Conservation (phyloP, 2,329 filamentous ascomycete genomes). For the Pochonia chlamydosporia region DNA sequence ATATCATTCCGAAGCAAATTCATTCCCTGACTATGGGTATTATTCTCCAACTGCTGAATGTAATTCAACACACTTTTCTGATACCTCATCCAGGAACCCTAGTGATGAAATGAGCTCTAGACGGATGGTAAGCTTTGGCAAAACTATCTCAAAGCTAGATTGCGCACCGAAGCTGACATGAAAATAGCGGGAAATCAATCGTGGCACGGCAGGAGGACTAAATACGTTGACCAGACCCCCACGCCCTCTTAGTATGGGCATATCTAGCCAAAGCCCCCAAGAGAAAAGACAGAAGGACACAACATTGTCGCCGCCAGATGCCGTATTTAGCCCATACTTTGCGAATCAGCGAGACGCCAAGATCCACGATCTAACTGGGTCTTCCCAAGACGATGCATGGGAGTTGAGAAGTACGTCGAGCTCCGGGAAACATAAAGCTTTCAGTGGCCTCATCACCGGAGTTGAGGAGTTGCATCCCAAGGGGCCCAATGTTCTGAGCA, state of each 20-base stretch:
- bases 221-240: constrained; percentile 7
- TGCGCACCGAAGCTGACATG: background rate
- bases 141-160: no score
- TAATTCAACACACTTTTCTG: constrained; percentile 9
- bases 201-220: constrained; percentile 4
- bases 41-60: no score
- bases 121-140: constrained; percentile 19
- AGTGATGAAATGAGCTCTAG: constrained; percentile 14
- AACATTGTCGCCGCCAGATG: background rate
- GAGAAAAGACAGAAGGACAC: constrained; percentile 3
- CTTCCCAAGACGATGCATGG: constrained; percentile 2
- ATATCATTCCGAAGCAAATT: constrained; percentile 30
- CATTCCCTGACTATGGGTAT: constrained; percentile 38
- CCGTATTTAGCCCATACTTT: constrained; percentile 3
- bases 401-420: constrained; percentile 2
- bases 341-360: background rate
- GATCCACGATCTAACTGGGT: background rate
- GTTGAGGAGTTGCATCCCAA: no score
- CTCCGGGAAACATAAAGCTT: background rate
- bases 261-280: background rate
- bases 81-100: constrained; percentile 16
- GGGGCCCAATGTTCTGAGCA: no score
- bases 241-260: background rate
- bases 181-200: constrained; percentile 6
- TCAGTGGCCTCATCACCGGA: no score